phyloP scores from a whole-genome alignment of 768 basidiomycete species.

The Phaeotremella skinneri region DNA sequence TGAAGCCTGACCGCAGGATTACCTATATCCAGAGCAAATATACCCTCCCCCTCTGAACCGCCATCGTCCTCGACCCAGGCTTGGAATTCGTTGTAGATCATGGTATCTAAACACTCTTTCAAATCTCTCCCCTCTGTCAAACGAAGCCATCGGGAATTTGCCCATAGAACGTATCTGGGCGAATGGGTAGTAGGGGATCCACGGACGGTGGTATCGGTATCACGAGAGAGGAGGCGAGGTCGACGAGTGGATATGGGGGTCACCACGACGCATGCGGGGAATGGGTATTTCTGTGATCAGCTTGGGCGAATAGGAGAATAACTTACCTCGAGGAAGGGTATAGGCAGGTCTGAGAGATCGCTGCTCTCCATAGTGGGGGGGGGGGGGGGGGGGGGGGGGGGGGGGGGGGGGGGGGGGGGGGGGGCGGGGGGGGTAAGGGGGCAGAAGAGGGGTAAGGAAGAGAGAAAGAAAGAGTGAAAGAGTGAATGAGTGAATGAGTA shows the following conservation, averaged over 20 bases:
- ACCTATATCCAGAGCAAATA: slow-evolving; percentile 25
- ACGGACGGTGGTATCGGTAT: slow-evolving; percentile 41
- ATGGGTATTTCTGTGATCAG: slow-evolving; percentile 34
- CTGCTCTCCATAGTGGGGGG: too few species aligned
- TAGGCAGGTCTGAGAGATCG: slow-evolving; percentile 31
- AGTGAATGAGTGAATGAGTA: too few species aligned
- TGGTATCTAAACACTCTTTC: slow-evolving; percentile 26
- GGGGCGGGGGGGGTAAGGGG: too few species aligned
- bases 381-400: too few species aligned
- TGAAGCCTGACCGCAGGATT: slow-evolving; percentile 9
- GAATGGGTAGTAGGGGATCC: slow-evolving; percentile 15
- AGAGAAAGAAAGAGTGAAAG: too few species aligned
- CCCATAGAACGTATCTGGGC: slow-evolving; percentile 25
- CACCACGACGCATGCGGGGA: slow-evolving; percentile 36
- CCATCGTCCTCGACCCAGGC: slow-evolving; percentile 35
- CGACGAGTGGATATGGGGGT: slow-evolving; percentile 18
- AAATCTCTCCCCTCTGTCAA: slow-evolving; percentile 29
- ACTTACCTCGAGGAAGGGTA: slow-evolving; percentile 40
- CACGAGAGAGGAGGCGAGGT: slow-evolving; percentile 28
- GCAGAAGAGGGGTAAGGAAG: too few species aligned
- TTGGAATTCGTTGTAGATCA: slow-evolving; percentile 21
- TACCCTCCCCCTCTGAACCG: neutral
- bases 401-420: too few species aligned
- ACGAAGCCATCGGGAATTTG: slow-evolving; percentile 38
- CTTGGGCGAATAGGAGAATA: neutral